A percentile compares a stretch with the other conserved stretches of the same genome.
Evolutionary conservation across 2,329 filamentous ascomycete genomes (phyloP).

Genomic region (Madurella fahalii): DNA sequence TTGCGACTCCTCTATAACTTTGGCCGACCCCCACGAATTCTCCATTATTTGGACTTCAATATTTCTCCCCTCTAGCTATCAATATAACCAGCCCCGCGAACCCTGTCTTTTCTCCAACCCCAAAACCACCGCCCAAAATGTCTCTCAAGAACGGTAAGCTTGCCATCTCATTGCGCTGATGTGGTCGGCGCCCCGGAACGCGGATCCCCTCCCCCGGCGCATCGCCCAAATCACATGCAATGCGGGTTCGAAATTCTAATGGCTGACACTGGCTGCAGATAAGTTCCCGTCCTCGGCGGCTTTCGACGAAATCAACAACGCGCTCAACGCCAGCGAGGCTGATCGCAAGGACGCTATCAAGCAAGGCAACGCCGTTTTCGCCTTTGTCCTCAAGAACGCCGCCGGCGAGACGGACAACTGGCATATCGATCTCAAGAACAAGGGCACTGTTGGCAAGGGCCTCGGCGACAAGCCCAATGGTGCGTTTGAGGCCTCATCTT

Average conservation of each 20-base stretch:
- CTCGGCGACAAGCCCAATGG: constrained; percentile 76
- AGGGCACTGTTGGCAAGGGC: constrained; percentile 76
- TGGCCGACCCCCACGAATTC: not conserved
- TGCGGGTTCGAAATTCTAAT: not conserved
- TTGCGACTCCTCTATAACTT: constrained; percentile 10
- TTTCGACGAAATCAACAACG: constrained; percentile 80
- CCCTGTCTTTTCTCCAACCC: not conserved
- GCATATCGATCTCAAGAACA: constrained; percentile 94
- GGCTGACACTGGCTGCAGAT: constrained; percentile 42
- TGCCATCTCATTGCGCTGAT: no score
- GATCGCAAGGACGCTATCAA: constrained; percentile 83
- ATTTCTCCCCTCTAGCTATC: constrained; percentile 1
- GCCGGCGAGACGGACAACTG: constrained; percentile 77
- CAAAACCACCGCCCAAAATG: constrained; percentile 48
- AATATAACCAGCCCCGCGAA: not conserved
- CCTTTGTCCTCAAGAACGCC: constrained; percentile 87
- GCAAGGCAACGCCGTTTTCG: constrained; percentile 80
- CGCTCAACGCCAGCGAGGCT: constrained; percentile 63
- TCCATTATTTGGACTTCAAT: not conserved
- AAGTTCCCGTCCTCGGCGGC: constrained; percentile 86
- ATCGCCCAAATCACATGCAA: not conserved
- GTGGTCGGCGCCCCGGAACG: no score
- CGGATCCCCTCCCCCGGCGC: not conserved
- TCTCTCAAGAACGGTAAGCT: constrained; percentile 67
- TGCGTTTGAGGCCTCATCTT: constrained; percentile 40